phyloP scores from a whole-genome alignment of 2,329 filamentous ascomycete species.

The Beauveria asiatica region DNA sequence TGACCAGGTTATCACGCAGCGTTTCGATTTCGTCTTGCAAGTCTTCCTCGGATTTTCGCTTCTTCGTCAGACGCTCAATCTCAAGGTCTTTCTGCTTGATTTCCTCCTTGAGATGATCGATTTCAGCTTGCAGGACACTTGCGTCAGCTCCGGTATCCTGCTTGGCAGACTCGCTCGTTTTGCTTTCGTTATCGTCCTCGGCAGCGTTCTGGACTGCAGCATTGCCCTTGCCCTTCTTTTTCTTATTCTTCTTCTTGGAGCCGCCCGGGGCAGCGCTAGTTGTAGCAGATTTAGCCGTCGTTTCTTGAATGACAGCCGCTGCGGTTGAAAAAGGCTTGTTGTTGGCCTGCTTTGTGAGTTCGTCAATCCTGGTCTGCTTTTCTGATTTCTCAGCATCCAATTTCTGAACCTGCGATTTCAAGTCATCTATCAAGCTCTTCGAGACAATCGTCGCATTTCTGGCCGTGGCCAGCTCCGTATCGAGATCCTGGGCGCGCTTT shows the following conservation, averaged over 20 bases:
- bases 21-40: conserved; percentile 79
- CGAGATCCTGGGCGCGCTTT: conserved; percentile 29
- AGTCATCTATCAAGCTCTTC: conserved; percentile 32
- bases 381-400: conserved; percentile 26
- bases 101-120: conserved; percentile 42
- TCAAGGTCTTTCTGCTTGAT: conserved; percentile 59
- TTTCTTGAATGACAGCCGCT: conserved; percentile 14
- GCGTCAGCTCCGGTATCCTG: conserved; percentile 24
- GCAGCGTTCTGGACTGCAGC: conserved; percentile 22
- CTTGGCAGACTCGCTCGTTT: conserved; percentile 30
- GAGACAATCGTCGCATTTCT: conserved; percentile 31
- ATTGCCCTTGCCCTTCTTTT: conserved; percentile 67
- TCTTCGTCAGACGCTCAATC: conserved; percentile 62
- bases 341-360: conserved; percentile 37
- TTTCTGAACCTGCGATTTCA: conserved; percentile 28
- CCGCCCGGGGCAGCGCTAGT: conserved; percentile 17
- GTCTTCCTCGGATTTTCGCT: conserved; percentile 67
- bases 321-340: conserved; percentile 17
- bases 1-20: conserved; percentile 68
- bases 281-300: conserved; percentile 8
- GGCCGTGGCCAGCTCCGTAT: conserved; percentile 32
- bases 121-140: conserved; percentile 38
- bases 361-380: conserved; percentile 26
- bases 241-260: conserved; percentile 63
- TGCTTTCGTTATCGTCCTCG: conserved; percentile 26